Conservation (phyloP, 1,139 yeast genomes). For the Yamadazyma mexicana region DNA sequence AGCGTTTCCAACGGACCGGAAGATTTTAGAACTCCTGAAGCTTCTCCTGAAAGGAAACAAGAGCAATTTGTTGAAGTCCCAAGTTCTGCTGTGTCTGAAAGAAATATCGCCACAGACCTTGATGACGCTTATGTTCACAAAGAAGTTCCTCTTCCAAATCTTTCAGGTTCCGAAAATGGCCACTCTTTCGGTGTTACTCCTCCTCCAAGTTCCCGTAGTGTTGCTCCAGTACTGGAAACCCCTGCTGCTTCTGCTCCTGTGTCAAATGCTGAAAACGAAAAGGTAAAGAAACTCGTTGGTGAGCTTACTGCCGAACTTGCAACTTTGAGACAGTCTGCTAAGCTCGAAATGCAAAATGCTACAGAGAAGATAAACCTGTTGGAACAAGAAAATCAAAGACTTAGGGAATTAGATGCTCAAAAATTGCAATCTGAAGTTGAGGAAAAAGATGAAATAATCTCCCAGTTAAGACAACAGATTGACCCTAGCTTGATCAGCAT, state of each 20-base stretch:
- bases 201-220: too few relatives aligned
- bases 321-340: slow-evolving; percentile 46
- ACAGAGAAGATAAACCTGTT: slow-evolving; percentile 48
- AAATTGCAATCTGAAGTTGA: slow-evolving; percentile 24
- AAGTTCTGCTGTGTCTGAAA: slow-evolving; percentile 25
- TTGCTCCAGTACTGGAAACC: slow-evolving; percentile 13
- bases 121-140: slow-evolving; percentile 10
- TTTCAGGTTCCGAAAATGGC: slow-evolving; percentile 6
- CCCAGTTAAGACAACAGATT: slow-evolving; percentile 35
- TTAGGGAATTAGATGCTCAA: slow-evolving; percentile 22
- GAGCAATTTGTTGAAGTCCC: slow-evolving; percentile 33
- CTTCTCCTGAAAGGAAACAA: slow-evolving; percentile 31
- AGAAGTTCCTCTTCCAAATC: slow-evolving; percentile 4
- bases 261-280: slow-evolving; percentile 19
- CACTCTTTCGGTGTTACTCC: slow-evolving; percentile 1
- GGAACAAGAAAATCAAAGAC: slow-evolving; percentile 41
- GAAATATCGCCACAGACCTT: slow-evolving; percentile 21
- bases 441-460: slow-evolving; percentile 36
- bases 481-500: slow-evolving; percentile 34
- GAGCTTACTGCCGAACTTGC: slow-evolving; percentile 50
- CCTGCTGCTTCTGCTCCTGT: background rate
- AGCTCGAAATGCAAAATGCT: slow-evolving; percentile 53
- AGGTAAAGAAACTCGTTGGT: slow-evolving; percentile 35
- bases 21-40: slow-evolving; percentile 44
- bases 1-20: slow-evolving; percentile 44